Conservation (phyloP, 345 rosid genomes). For the Arabis hirsuta region DNA sequence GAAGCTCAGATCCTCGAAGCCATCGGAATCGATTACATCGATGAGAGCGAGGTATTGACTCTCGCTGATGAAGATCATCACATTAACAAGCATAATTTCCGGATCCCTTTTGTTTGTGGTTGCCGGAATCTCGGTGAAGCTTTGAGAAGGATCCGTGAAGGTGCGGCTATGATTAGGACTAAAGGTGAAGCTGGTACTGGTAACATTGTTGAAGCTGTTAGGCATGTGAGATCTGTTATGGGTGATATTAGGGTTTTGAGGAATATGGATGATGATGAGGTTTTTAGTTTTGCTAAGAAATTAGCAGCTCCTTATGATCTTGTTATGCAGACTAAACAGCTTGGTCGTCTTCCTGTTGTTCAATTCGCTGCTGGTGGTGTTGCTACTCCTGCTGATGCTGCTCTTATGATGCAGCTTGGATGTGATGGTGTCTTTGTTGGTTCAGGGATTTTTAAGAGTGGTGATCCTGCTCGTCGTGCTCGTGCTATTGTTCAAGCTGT, state of each 20-base stretch:
- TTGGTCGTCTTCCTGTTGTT: conserved; percentile 75
- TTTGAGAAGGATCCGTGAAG: conserved; percentile 78
- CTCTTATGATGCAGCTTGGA: conserved; percentile 84
- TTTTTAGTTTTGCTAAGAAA: conserved; percentile 77
- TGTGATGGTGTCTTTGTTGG: conserved; percentile 82
- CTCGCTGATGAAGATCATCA: conserved; percentile 84
- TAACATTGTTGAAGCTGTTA: conserved; percentile 78
- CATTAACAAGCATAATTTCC: conserved; percentile 86
- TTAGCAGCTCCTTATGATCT: conserved; percentile 71
- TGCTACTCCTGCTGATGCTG: conserved; percentile 81
- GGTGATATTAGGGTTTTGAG: conserved; percentile 77
- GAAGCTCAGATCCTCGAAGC: conserved; percentile 82
- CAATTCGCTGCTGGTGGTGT: conserved; percentile 84
- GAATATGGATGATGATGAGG: conserved; percentile 94
- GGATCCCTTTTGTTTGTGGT: conserved; percentile 88
- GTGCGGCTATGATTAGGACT: conserved; percentile 93
- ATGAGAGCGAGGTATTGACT: conserved; percentile 88
- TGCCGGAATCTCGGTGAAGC: conserved; percentile 89
- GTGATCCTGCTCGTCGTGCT: conserved; percentile 70
- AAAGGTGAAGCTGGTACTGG: conserved; percentile 95
- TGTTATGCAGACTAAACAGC: conserved; percentile 81
- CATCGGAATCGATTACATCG: conserved; percentile 81
- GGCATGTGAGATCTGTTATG: conserved; percentile 87
- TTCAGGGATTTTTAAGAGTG: conserved; percentile 76
- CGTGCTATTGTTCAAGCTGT: conserved; percentile 81